phyloP scores from a whole-genome alignment of 75 land plant species.

The Pinus taeda region DNA sequence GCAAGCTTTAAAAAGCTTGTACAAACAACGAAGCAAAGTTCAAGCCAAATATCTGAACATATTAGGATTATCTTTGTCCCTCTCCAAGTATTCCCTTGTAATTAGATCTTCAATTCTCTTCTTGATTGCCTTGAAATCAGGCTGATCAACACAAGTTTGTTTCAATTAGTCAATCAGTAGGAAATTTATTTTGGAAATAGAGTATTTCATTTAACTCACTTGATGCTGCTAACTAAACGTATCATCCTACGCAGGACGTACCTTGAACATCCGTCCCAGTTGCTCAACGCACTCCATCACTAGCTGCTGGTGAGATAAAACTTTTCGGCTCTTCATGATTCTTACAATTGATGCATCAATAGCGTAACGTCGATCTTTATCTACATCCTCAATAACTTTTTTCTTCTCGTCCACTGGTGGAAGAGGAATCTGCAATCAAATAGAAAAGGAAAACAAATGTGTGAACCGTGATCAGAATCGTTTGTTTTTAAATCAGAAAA shows the following conservation, averaged over 20 bases:
- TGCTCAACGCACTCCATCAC: slow-evolving; percentile 91
- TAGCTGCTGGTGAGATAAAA: slow-evolving; percentile 81
- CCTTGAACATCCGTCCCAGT: slow-evolving; percentile 94
- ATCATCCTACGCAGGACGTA: slow-evolving; percentile 10
- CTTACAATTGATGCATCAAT: slow-evolving; percentile 96
- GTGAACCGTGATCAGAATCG: background rate
- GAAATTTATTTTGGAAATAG: background rate
- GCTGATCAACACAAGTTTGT: slow-evolving; percentile 30
- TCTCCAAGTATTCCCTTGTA: slow-evolving; percentile 77
- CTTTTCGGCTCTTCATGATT: slow-evolving; percentile 95
- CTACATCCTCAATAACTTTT: slow-evolving; percentile 96
- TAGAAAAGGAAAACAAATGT: background rate
- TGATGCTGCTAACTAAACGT: background rate
- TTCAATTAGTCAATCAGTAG: background rate
- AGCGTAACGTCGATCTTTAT: slow-evolving; percentile 92
- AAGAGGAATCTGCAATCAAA: slow-evolving; percentile 70
- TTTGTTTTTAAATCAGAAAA: background rate
- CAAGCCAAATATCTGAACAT: slow-evolving; percentile 82
- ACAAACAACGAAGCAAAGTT: background rate
- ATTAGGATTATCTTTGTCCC: slow-evolving; percentile 90
- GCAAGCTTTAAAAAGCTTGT: background rate
- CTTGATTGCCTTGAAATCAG: slow-evolving; percentile 91
- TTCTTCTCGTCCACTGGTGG: slow-evolving; percentile 98
- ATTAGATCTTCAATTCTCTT: slow-evolving; percentile 92
- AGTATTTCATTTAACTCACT: background rate